Evolutionary conservation across 208 protist genomes (phyloP).

Genomic region (Lotmaria passim): DNA sequence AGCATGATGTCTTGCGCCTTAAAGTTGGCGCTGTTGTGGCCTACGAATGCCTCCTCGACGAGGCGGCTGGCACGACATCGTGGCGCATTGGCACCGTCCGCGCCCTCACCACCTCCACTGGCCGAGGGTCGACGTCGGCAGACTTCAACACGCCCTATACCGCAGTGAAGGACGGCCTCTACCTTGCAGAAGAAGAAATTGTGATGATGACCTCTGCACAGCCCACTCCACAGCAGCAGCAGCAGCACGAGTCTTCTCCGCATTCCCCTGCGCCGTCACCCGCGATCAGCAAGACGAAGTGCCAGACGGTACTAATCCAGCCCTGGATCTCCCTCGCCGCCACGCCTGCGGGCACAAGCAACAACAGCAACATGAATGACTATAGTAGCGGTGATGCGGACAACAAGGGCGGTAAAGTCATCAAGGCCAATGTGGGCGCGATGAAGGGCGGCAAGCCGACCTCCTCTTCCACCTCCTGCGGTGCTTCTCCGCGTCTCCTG

Average conservation of each 20-base stretch:
- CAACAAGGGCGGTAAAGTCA: neutral
- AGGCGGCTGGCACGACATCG: conserved; percentile 14
- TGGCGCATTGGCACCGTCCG: conserved; percentile 28
- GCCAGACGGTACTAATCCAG: conserved; percentile 25
- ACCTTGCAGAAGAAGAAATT: neutral
- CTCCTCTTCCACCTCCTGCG: neutral
- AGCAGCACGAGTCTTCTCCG: neutral
- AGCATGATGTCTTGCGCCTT: neutral
- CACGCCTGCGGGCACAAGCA: neutral
- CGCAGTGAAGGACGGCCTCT: neutral
- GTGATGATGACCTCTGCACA: neutral
- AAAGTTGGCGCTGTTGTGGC: conserved; percentile 43
- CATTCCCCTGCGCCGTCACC: neutral
- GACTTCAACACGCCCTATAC: neutral
- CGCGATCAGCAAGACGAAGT: neutral
- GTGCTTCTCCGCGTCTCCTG: neutral
- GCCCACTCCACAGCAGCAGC: too few species aligned
- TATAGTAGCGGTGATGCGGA: too few species aligned
- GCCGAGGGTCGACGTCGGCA: neutral
- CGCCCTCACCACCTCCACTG: conserved; percentile 3
- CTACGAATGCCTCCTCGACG: conserved; percentile 52
- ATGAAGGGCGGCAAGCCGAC: neutral
- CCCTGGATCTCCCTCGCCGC: conserved; percentile 20
- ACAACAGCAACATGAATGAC: too few species aligned
- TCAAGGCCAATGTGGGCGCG: neutral